phyloP scores from a whole-genome alignment of 768 basidiomycete species.

The Tylopilus felleus region DNA sequence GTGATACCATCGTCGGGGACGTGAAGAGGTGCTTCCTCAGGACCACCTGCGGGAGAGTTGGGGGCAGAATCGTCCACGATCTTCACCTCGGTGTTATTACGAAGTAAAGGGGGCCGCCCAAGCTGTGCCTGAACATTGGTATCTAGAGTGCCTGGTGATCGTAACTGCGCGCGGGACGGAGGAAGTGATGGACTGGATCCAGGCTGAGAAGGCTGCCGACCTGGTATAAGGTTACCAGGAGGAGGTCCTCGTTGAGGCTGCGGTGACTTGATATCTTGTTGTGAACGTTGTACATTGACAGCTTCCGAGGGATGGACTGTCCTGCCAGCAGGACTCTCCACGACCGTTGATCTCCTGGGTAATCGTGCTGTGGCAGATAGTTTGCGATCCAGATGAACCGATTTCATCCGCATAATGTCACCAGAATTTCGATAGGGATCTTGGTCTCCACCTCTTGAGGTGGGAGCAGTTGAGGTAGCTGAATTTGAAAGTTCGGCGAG shows the following conservation, averaged over 20 bases:
- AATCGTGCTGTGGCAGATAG: constrained; percentile 88
- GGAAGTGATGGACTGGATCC: constrained; percentile 31
- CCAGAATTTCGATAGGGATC: constrained; percentile 84
- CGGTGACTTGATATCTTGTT: constrained; percentile 39
- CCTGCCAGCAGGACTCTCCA: constrained; percentile 90
- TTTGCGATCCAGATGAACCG: constrained; percentile 92
- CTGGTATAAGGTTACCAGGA: constrained; percentile 35
- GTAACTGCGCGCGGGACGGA: constrained; percentile 36
- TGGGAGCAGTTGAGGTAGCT: constrained; percentile 34
- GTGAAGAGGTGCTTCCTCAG: constrained; percentile 38
- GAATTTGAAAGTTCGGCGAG: constrained; percentile 10
- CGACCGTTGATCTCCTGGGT: constrained; percentile 91
- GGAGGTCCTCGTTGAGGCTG: constrained; percentile 40
- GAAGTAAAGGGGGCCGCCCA: constrained; percentile 65
- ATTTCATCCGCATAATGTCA: constrained; percentile 94
- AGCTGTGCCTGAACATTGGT: constrained; percentile 41
- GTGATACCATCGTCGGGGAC: constrained; percentile 80
- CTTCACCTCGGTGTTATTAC: constrained; percentile 83
- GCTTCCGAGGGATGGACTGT: constrained; percentile 73
- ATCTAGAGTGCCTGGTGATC: constrained; percentile 37
- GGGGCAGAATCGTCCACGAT: constrained; percentile 82
- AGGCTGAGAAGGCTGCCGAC: constrained; percentile 35
- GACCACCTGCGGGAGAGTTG: constrained; percentile 60
- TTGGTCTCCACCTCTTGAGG: constrained; percentile 40
- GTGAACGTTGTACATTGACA: constrained; percentile 43